These are phyloP conservation scores for Venturia pyrina DNA, from an alignment of 2,329 filamentous ascomycete genomes.

Conservation along the genomic window DNA sequence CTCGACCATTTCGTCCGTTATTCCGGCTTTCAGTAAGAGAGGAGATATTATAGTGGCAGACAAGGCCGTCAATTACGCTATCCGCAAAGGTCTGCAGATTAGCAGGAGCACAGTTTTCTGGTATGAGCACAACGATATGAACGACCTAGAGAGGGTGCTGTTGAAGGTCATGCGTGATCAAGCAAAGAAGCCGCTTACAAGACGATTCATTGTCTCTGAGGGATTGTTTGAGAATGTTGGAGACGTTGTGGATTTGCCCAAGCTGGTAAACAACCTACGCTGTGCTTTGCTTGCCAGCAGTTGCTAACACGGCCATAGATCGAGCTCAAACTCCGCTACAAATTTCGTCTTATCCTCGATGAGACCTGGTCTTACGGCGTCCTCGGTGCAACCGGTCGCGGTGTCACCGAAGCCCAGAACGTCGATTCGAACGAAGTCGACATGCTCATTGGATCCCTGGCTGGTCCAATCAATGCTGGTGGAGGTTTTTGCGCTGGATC, in stretches of 20 bases:
- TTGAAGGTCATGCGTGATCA: conserved; percentile 81
- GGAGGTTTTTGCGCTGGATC: conserved; percentile 93
- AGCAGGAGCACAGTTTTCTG: conserved; percentile 83
- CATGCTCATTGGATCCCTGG: conserved; percentile 91
- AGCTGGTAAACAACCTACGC: conserved; percentile 50
- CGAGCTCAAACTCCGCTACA: conserved; percentile 90
- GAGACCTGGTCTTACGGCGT: conserved; percentile 98
- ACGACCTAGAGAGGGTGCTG: conserved; percentile 79
- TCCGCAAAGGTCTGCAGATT: conserved; percentile 89
- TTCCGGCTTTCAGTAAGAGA: conserved; percentile 92
- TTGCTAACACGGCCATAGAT: conserved; percentile 40
- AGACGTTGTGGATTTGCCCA: conserved; percentile 75
- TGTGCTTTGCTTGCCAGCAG: neutral
- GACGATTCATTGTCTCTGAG: conserved; percentile 93
- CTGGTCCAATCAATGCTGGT: conserved; percentile 80
- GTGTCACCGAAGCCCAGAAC: conserved; percentile 91
- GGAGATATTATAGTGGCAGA: conserved; percentile 97
- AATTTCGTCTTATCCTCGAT: conserved; percentile 94
- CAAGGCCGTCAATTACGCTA: conserved; percentile 83
- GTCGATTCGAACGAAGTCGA: conserved; percentile 89
- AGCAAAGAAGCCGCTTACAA: conserved; percentile 75
- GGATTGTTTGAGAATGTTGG: conserved; percentile 86
- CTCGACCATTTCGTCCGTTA: conserved; percentile 92
- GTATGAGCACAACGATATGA: conserved; percentile 95
- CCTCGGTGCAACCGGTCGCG: conserved; percentile 79